Conservation (phyloP, 2,329 filamentous ascomycete species). For the Ceratocystiopsis minuta region DNA sequence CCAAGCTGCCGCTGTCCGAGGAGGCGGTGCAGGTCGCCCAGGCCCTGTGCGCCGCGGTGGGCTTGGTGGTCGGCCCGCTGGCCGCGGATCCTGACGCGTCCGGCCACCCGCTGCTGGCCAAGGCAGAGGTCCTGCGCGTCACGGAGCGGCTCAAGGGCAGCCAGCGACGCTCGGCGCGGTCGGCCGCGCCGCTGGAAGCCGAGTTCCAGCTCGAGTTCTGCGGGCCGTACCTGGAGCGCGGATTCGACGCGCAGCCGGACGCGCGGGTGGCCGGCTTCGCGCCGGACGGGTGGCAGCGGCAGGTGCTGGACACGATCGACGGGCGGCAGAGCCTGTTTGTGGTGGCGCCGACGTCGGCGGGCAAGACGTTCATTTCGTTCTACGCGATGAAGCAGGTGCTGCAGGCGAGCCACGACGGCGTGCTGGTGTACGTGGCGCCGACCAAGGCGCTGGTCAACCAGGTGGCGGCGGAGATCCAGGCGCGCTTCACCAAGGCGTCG, state of each 20-base stretch:
- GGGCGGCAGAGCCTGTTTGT: conserved; percentile 52
- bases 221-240: conserved; percentile 59
- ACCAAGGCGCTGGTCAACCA: conserved; percentile 73
- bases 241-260: conserved; percentile 50
- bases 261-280: conserved; percentile 45
- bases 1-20: no score
- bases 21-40: no score
- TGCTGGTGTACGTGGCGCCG: conserved; percentile 63
- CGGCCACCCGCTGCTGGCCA: no score
- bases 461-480: conserved; percentile 63
- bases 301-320: conserved; percentile 58
- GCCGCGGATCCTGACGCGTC: no score
- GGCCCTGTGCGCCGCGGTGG: no score
- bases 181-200: conserved; percentile 2
- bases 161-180: no score
- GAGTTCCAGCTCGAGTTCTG: conserved; percentile 52
- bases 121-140: neutral
- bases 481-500: conserved; percentile 51
- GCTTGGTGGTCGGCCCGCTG: no score
- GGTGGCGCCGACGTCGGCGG: conserved; percentile 60
- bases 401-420: conserved; percentile 46
- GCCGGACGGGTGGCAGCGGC: conserved; percentile 60
- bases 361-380: conserved; percentile 72
- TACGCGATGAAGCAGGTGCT: conserved; percentile 68
- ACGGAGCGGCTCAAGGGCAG: neutral